Evolutionary conservation across 345 rosid genomes (phyloP), one percentile per base, ranked within the genome.

Genomic region (Lenwebbia sp.): DNA sequence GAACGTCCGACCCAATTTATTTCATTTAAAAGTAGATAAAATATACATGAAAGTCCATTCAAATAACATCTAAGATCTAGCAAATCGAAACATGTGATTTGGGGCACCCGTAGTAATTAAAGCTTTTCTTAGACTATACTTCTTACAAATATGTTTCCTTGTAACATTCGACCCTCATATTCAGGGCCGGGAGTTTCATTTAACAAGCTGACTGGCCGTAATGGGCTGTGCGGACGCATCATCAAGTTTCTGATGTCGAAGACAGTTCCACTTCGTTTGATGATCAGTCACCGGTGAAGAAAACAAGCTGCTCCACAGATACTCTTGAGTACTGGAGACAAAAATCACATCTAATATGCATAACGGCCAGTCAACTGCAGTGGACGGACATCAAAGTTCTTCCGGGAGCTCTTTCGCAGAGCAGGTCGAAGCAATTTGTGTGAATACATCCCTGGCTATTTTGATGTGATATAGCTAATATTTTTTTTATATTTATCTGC

Each of bases 371-470:
- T 88, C 87, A 47, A 89, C 85, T 50, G 93, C 91, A 85, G 87
- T 85, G 83, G 62, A 54, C 11, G 84, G 89, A 75, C 83, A 82
- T 44, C 85, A 90, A 87, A 82, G 28, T 89, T 82, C 83, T 75
- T 84, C 78, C 55, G 91, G 99, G 98, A 92, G 92, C 40, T 40
- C 40, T 40, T 40, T 40, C 40, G 4, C 4, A 4, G 40, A 40
- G 40, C 40, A 40, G 40, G 40, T 40, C 40, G 40, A 40, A 40
- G 92, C 96, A 40, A 86, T 95, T 84, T 89, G 94, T 82, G 93
- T 94, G 88, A 92, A 98, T 70, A 92, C 98, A 62, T 91, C 95
- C 89, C 86, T 97, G 92, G 93, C 93, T 87, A 95, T 96, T 92
- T 82, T 25, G 47, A 47, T 44, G 53, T 65, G 78, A n/a, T 37